These are phyloP conservation scores for Linnemannia zychae DNA, from an alignment of 192 early-diverging fungal genomes.

Conservation along the genomic window DNA sequence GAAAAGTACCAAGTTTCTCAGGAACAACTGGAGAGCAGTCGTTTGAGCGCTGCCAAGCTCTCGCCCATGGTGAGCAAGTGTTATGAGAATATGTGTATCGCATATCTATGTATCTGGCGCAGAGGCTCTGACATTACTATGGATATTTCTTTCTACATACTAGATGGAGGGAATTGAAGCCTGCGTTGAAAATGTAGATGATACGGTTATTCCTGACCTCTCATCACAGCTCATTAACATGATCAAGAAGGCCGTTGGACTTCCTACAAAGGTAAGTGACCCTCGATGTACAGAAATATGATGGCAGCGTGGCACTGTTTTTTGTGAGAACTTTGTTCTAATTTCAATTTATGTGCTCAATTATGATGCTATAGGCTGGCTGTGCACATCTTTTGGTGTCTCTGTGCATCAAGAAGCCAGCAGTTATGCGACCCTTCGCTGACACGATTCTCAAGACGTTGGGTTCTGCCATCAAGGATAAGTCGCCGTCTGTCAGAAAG, in stretches of 20 bases:
- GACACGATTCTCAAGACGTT: constrained; percentile 83
- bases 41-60: constrained; percentile 83
- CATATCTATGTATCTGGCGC: too few species aligned
- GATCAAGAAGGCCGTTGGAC: constrained; percentile 86
- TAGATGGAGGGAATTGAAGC: constrained; percentile 90
- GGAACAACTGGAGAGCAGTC: constrained; percentile 86
- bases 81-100: too few species aligned
- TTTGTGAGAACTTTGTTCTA: neutral
- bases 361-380: constrained; percentile 74
- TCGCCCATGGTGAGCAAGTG: constrained; percentile 80
- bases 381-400: constrained; percentile 88
- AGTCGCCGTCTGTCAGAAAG: constrained; percentile 85
- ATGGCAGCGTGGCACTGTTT: neutral
- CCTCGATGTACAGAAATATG: neutral
- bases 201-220: constrained; percentile 72
- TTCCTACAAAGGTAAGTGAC: constrained; percentile 78
- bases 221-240: constrained; percentile 78
- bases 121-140: neutral
- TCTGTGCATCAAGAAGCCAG: constrained; percentile 77
- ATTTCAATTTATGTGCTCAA: neutral
- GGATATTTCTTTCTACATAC: neutral
- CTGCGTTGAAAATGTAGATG: constrained; percentile 83
- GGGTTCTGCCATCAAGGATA: constrained; percentile 80
- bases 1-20: constrained; percentile 88
- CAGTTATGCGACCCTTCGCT: constrained; percentile 76